Conservation (phyloP, 2,329 filamentous ascomycete genomes). For the Fusarium sp. region DNA sequence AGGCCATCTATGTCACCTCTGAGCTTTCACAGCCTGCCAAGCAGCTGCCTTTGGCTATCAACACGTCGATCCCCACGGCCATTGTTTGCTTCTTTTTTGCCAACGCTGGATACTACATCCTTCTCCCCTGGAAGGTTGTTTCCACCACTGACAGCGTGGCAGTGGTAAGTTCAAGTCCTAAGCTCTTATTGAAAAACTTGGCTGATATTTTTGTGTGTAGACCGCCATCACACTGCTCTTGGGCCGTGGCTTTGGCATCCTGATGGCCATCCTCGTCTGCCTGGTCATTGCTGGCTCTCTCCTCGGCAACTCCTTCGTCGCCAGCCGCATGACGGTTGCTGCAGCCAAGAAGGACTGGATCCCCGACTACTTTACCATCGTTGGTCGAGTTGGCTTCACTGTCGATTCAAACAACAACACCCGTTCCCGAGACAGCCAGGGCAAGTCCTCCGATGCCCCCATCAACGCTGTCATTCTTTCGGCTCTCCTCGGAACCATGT, state of each 20-base stretch:
- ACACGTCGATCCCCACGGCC: conserved; percentile 70
- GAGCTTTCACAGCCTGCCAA: conserved; percentile 63
- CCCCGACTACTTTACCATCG: conserved; percentile 56
- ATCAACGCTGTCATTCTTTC: conserved; percentile 66
- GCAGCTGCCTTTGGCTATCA: conserved; percentile 71
- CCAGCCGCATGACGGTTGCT: conserved; percentile 70
- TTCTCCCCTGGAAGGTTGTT: conserved; percentile 70
- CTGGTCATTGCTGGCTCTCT: conserved; percentile 72
- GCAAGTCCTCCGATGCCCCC: conserved; percentile 60
- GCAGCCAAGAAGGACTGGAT: conserved; percentile 67
- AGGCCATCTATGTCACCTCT: conserved; percentile 67
- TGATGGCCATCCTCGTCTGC: conserved; percentile 68
- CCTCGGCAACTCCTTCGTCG: conserved; percentile 72
- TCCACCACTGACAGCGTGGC: conserved; percentile 72
- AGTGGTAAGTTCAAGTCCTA: conserved; percentile 59
- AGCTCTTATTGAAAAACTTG: neutral
- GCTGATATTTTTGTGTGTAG: conserved; percentile 42
- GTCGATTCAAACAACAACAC: neutral
- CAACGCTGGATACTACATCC: conserved; percentile 72
- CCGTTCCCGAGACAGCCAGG: neutral
- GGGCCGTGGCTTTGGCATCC: conserved; percentile 64
- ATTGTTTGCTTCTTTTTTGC: conserved; percentile 69
- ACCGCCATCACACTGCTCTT: conserved; percentile 68
- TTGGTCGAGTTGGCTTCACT: conserved; percentile 57
- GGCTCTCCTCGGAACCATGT: conserved; percentile 62